phyloP scores from a whole-genome alignment of 345 rosid species.

The Boechera divaricarpa region DNA sequence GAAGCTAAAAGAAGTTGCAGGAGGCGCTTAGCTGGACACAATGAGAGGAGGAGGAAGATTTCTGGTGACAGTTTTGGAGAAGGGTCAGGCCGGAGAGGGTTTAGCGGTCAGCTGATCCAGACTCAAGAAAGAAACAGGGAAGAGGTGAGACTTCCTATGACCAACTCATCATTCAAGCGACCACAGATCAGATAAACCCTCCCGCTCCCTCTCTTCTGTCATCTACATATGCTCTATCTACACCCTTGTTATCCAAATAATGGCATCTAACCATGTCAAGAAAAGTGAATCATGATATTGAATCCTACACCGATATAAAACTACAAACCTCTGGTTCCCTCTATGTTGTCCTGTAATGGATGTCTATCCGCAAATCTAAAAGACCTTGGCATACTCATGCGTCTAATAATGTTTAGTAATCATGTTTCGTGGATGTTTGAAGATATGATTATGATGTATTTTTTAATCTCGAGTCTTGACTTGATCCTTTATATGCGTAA shows the following conservation, averaged over 20 bases:
- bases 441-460: slow-evolving; percentile 2
- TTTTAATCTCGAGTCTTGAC: background rate
- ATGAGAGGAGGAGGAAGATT: slow-evolving; percentile 82
- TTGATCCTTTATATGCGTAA: background rate
- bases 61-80: slow-evolving; percentile 62
- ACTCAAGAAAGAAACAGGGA: slow-evolving; percentile 43
- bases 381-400: slow-evolving; percentile 9
- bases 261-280: slow-evolving; percentile 31
- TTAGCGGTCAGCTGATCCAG: slow-evolving; percentile 38
- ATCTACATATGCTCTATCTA: slow-evolving; percentile 39
- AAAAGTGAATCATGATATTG: slow-evolving; percentile 16
- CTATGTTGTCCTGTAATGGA: slow-evolving; percentile 27
- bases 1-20: slow-evolving; percentile 92
- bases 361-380: slow-evolving; percentile 21
- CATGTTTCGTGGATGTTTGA: slow-evolving; percentile 14
- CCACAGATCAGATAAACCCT: slow-evolving; percentile 53
- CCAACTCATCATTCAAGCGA: slow-evolving; percentile 45
- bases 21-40: slow-evolving; percentile 83
- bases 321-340: slow-evolving; percentile 11
- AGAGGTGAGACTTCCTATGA: slow-evolving; percentile 36
- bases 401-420: slow-evolving; percentile 24
- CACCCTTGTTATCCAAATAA: slow-evolving; percentile 27
- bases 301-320: slow-evolving; percentile 18
- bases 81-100: slow-evolving; percentile 59
- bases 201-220: slow-evolving; percentile 95